These are phyloP conservation scores for Phytophthora megakarya DNA, from an alignment of 352 stramenopile genomes.

Conservation along the genomic window DNA sequence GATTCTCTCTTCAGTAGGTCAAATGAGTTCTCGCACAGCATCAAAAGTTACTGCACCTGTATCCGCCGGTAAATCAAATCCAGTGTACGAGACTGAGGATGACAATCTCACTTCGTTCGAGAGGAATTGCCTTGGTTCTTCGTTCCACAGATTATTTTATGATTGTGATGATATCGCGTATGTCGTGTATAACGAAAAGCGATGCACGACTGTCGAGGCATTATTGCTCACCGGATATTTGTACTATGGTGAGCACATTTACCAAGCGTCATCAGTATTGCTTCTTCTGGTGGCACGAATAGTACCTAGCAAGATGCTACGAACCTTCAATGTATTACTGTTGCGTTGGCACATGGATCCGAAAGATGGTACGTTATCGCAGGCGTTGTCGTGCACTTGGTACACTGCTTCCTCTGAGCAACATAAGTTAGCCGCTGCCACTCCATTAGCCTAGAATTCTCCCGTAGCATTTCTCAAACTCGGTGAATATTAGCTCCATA, in stretches of 20 bases:
- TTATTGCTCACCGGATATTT: constrained; percentile 34
- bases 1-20: background rate
- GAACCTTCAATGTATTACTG: constrained; percentile 41
- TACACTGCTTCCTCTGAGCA: constrained; percentile 10
- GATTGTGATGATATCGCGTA: constrained; percentile 37
- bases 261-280: constrained; percentile 31
- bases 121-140: constrained; percentile 29
- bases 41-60: background rate
- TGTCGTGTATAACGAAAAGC: constrained; percentile 31
- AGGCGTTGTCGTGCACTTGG: constrained; percentile 28
- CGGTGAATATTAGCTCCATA: background rate
- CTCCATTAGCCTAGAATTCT: background rate
- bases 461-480: no score
- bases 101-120: constrained; percentile 23
- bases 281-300: constrained; percentile 28
- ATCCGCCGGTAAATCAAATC: background rate
- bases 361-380: constrained; percentile 15
- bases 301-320: constrained; percentile 28
- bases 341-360: constrained; percentile 36
- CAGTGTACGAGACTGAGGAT: background rate
- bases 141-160: constrained; percentile 27
- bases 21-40: background rate
- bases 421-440: background rate
- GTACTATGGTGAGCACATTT: constrained; percentile 39
- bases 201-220: constrained; percentile 30